Evolutionary conservation across 495 filamentous ascomycete genomes (phyloP), one percentile per base, ranked within the genome.

Genomic region (Penicillium malachiteum): DNA sequence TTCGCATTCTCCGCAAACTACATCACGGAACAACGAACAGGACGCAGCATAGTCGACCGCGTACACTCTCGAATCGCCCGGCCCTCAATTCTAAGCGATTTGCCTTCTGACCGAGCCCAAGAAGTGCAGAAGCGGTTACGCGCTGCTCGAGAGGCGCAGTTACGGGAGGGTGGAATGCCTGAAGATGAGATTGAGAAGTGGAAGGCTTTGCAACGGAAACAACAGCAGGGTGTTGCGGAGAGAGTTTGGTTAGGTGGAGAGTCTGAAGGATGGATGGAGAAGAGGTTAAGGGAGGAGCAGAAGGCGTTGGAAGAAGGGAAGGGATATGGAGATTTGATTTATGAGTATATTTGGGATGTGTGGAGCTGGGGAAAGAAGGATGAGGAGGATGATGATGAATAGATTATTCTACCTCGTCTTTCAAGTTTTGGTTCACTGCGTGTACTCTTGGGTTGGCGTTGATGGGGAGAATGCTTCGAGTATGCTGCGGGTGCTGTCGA

Each of bases 341-440:
- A 81, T 71, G 88, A 92, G 60, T 87, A 93, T 80, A 81, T 96
- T 40, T 85, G 80, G 78, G 90, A 96, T 71, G 92, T 92, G 40
- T 90, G 81, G 84, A 85, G 78, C 67, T 80, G 79, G 78, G 78
- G 75, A 52, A 63, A 68, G 51, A 68, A 67, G 62, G 57, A 67
- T 48, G 63, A 60, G 58, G 63, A 63, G 18, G 63, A 62, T 44
- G 63, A 67, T 42, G 59, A 70, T 55, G 64, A 62, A 42, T 55
- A 46, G 33, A 48, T 9, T 48, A 46, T n/a, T n/a, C n/a, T n/a
- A n/a, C n/a, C n/a, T n/a, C n/a, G n/a, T n/a, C n/a, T n/a, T n/a
- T n/a, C n/a, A n/a, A n/a, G n/a, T n/a, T n/a, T n/a, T n/a, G 21
- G 21, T 4, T 26, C 21, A 26, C 21, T 26, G 21, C 21, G 21